phyloP scores from a whole-genome alignment of 352 stramenopile genomes.

The Pythium biforme region DNA sequence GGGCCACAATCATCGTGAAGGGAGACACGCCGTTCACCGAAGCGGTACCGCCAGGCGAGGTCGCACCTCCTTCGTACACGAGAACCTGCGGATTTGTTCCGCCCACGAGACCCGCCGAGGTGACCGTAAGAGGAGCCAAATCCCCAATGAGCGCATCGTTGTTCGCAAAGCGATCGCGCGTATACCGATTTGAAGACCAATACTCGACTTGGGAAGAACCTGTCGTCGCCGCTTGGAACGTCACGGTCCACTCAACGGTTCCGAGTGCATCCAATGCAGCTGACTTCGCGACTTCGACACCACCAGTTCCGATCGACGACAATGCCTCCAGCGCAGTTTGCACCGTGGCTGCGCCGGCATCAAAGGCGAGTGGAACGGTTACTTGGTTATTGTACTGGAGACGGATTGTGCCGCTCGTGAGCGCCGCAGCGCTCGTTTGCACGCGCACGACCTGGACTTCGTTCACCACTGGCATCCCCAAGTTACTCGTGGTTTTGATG shows the following conservation, averaged over 20 bases:
- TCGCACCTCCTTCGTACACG: slow-evolving; percentile 37
- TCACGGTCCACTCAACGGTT: slow-evolving; percentile 53
- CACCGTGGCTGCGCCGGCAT: slow-evolving; percentile 49
- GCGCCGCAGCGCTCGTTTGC: slow-evolving; percentile 30
- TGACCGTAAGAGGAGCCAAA: slow-evolving; percentile 32
- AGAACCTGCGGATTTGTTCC: slow-evolving; percentile 30
- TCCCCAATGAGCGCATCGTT: slow-evolving; percentile 57
- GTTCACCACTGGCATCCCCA: slow-evolving; percentile 59
- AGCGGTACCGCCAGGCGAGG: slow-evolving; percentile 29
- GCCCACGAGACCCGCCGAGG: slow-evolving; percentile 34
- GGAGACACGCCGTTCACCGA: slow-evolving; percentile 49
- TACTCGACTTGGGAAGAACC: slow-evolving; percentile 58
- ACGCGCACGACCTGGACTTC: slow-evolving; percentile 70
- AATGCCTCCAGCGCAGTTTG: slow-evolving; percentile 62
- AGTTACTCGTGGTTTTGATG: slow-evolving; percentile 62
- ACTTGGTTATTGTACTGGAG: slow-evolving; percentile 66
- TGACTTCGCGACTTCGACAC: slow-evolving; percentile 42
- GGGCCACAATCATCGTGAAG: slow-evolving; percentile 54
- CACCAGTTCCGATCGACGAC: slow-evolving; percentile 41
- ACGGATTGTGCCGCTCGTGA: slow-evolving; percentile 42
- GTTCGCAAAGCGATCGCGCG: slow-evolving; percentile 35
- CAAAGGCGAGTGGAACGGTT: slow-evolving; percentile 63
- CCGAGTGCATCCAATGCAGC: slow-evolving; percentile 28
- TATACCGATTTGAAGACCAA: slow-evolving; percentile 69
- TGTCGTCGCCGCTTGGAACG: slow-evolving; percentile 44